These are phyloP conservation scores for Pilatotrama ljubarskyi DNA, from an alignment of 768 basidiomycete genomes.

Conservation along the genomic window DNA sequence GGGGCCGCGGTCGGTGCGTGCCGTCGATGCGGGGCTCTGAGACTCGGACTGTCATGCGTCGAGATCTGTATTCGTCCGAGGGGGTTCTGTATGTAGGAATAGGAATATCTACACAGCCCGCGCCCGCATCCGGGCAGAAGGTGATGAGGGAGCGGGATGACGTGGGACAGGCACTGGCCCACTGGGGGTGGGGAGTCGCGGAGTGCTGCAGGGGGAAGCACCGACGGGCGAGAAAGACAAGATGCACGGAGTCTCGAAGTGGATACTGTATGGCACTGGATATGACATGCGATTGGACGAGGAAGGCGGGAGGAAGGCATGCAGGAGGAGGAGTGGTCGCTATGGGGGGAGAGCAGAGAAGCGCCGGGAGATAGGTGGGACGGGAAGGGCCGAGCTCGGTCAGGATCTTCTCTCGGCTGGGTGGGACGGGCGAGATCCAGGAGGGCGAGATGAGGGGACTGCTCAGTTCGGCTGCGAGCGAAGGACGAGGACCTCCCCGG, in stretches of 20 bases:
- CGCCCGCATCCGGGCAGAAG: neutral
- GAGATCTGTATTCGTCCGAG: constrained; percentile 1
- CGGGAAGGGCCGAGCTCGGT: constrained; percentile 21
- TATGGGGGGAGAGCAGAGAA: constrained; percentile 6
- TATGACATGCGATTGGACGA: neutral
- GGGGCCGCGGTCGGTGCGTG: neutral
- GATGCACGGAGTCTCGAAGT: no score
- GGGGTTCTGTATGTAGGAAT: neutral
- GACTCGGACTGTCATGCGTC: no score
- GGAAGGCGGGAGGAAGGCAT: neutral
- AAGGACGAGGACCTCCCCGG: constrained; percentile 11
- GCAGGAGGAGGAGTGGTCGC: constrained; percentile 4
- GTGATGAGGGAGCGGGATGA: constrained; percentile 5
- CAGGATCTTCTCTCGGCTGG: constrained; percentile 24
- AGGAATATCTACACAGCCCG: constrained; percentile 1
- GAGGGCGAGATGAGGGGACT: constrained; percentile 22
- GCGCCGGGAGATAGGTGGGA: neutral
- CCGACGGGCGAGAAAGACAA: no score
- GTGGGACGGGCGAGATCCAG: constrained; percentile 19
- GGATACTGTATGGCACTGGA: no score
- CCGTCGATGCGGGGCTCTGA: neutral
- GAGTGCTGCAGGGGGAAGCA: neutral
- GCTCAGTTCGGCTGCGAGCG: constrained; percentile 26
- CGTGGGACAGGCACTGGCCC: neutral
- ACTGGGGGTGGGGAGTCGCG: neutral